A percentile compares a stretch with the other conserved stretches of the same genome.
phyloP scores from a whole-genome alignment of 2,329 filamentous ascomycete genomes.

The Metarhizium brunneum region DNA sequence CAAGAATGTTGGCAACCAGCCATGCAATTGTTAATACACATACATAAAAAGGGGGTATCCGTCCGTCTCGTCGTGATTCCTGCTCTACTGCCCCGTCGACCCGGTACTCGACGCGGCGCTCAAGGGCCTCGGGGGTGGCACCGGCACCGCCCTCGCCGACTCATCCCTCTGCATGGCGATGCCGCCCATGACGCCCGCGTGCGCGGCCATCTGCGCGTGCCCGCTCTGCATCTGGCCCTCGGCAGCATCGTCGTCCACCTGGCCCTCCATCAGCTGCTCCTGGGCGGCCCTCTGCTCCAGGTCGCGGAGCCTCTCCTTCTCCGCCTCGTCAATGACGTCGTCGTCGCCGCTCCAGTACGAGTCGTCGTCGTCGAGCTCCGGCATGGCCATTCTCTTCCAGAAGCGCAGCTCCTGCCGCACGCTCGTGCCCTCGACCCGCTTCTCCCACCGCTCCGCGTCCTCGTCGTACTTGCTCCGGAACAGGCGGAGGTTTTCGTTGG shows the following conservation, averaged over 20 bases:
- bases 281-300: slow-evolving; percentile 36
- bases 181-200: slow-evolving; percentile 23
- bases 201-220: background rate
- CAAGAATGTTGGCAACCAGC: background rate
- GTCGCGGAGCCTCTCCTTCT: slow-evolving; percentile 47
- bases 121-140: slow-evolving; percentile 24
- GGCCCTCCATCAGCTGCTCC: slow-evolving; percentile 24
- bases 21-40: slow-evolving; percentile 6
- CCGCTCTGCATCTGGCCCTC: slow-evolving; percentile 10
- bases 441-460: slow-evolving; percentile 43
- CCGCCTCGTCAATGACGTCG: slow-evolving; percentile 50
- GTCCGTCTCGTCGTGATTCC: background rate
- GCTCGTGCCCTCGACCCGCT: slow-evolving; percentile 41
- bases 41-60: slow-evolving; percentile 1
- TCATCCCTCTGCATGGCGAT: slow-evolving; percentile 31
- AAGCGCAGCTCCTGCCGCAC: slow-evolving; percentile 51
- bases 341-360: slow-evolving; percentile 57
- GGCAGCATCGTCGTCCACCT: slow-evolving; percentile 25
- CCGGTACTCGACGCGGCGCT: slow-evolving; percentile 34
- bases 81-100: slow-evolving; percentile 27
- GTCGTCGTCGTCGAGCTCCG: slow-evolving; percentile 49
- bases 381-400: slow-evolving; percentile 60
- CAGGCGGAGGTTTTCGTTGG: slow-evolving; percentile 47
- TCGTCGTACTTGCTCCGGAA: slow-evolving; percentile 50
- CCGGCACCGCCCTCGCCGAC: slow-evolving; percentile 15